Evolutionary conservation across 1,284 basidiomycete species (phyloP).

Genomic region (Cryptococcus sp.): DNA sequence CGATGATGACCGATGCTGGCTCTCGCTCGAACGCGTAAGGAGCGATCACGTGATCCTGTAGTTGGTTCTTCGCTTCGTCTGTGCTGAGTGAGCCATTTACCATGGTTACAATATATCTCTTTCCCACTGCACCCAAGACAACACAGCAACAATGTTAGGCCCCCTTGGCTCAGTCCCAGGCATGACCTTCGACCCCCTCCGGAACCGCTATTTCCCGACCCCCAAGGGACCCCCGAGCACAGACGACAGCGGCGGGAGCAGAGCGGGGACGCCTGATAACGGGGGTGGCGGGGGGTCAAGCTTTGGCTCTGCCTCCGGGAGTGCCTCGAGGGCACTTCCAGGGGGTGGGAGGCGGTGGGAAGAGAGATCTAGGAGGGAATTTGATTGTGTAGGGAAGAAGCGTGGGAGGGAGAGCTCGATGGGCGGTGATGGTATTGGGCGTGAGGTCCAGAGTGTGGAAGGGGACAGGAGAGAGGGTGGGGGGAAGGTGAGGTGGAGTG

Average conservation of each 20-base stretch:
- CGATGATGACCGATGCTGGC: too few species aligned
- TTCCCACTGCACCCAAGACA: not conserved
- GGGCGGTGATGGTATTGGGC: not conserved
- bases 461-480: not conserved
- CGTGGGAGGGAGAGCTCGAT: not conserved
- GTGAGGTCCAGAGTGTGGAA: not conserved
- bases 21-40: too few species aligned
- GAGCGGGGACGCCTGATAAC: too few species aligned
- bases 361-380: not conserved
- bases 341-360: too few species aligned
- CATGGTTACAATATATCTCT: too few species aligned
- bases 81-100: too few species aligned
- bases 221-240: constrained; percentile 11
- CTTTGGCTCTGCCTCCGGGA: too few species aligned
- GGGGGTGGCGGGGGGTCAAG: too few species aligned
- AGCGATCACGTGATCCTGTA: too few species aligned
- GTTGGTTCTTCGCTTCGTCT: too few species aligned
- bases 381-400: not conserved
- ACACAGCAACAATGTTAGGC: constrained; percentile 15
- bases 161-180: constrained; percentile 42
- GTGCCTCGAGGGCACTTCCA: too few species aligned
- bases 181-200: constrained; percentile 38
- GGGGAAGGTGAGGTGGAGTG: not conserved
- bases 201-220: constrained; percentile 42
- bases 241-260: too few species aligned